These are phyloP conservation scores for Anthracocystis panici-leucophaei DNA, from an alignment of 1,284 basidiomycete genomes.

Conservation along the genomic window DNA sequence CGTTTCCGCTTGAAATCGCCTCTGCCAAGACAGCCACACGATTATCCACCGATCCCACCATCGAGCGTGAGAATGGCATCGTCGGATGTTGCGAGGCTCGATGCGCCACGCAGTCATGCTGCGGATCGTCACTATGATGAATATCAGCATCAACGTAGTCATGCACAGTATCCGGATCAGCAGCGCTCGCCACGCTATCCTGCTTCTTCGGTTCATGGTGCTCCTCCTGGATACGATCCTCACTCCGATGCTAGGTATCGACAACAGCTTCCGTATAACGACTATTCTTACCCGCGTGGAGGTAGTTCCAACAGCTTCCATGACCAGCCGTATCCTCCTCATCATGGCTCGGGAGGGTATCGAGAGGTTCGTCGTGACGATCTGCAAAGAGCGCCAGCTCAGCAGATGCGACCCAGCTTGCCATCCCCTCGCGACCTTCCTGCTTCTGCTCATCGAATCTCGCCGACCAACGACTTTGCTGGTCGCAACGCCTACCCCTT, in stretches of 20 bases:
- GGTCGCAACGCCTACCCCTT: conserved; percentile 8
- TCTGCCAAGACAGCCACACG: conserved; percentile 3
- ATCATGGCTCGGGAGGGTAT: not conserved
- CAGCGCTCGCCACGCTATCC: conserved; percentile 12
- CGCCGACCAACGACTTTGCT: conserved; percentile 7
- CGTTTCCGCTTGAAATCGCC: conserved; percentile 5
- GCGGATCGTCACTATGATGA: conserved; percentile 12
- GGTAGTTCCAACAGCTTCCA: not conserved
- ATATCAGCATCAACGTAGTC: conserved; percentile 11
- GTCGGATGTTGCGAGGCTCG: too few species aligned
- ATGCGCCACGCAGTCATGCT: too few species aligned
- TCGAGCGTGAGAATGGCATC: too few species aligned
- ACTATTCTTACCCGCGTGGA: not conserved
- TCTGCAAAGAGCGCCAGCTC: not conserved
- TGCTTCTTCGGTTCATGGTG: not conserved
- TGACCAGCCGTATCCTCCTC: conserved; percentile 13
- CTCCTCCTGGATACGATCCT: not conserved
- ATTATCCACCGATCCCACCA: conserved; percentile 3
- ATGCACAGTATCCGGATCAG: conserved; percentile 9
- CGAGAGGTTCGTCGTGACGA: conserved; percentile 15
- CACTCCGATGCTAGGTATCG: conserved; percentile 1
- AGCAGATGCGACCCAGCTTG: conserved; percentile 6
- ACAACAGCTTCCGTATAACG: conserved; percentile 5
- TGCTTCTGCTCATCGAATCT: not conserved
- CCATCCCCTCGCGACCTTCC: conserved; percentile 11